Evolutionary conservation across 2,329 filamentous ascomycete genomes (phyloP).

Genomic region (Stemphylium lycopersici): DNA sequence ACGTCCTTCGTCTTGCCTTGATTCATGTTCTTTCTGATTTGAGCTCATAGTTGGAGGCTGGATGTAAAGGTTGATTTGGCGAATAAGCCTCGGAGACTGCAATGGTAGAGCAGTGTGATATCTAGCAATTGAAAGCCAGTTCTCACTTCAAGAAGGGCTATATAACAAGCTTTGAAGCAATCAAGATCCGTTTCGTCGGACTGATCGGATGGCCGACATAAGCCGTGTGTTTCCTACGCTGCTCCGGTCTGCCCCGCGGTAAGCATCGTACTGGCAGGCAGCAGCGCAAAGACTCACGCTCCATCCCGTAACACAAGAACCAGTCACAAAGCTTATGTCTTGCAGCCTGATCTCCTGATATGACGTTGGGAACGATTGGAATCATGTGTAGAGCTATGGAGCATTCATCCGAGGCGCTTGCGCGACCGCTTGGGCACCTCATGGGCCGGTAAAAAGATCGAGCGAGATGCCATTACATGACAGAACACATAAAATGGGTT

Average conservation of each 20-base stretch:
- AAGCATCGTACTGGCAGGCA: not conserved
- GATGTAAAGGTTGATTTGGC: no score
- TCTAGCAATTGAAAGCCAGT: no score
- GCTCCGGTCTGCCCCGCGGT: slow-evolving; percentile 1
- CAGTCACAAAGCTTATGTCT: not conserved
- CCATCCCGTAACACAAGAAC: not conserved
- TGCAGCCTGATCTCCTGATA: no score
- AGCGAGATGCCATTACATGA: no score
- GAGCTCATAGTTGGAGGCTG: not conserved
- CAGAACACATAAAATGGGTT: no score
- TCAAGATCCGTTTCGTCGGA: not conserved
- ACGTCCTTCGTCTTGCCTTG: not conserved
- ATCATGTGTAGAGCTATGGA: no score
- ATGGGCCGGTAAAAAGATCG: no score
- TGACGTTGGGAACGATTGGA: no score
- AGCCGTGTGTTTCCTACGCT: not conserved
- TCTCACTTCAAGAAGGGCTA: not conserved
- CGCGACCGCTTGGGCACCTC: no score
- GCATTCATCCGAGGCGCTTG: no score
- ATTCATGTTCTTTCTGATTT: not conserved
- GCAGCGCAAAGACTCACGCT: not conserved
- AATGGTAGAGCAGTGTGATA: no score
- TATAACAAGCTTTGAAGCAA: not conserved
- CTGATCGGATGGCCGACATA: not conserved
- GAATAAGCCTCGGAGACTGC: no score